Evolutionary conservation across 2,329 filamentous ascomycete genomes (phyloP).

Genomic region (Clarireedia monteithiana): DNA sequence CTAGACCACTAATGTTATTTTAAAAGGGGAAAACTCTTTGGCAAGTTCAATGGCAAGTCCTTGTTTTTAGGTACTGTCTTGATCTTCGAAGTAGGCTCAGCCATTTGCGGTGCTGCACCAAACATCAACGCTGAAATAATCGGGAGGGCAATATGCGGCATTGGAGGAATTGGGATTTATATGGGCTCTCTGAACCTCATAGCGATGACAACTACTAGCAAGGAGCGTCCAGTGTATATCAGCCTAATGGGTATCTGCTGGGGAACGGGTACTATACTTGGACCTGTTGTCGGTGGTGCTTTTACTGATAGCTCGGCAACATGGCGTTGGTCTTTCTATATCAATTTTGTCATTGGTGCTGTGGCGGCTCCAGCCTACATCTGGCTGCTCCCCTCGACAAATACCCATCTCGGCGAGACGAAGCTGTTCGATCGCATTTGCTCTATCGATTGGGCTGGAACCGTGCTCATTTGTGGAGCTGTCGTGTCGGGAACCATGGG

Average conservation of each 20-base stretch:
- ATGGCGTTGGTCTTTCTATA: conserved; percentile 29
- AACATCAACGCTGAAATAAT: conserved; percentile 35
- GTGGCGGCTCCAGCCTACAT: conserved; percentile 10
- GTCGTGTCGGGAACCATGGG: conserved; percentile 30
- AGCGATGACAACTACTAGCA: background rate
- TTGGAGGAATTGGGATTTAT: conserved; percentile 36
- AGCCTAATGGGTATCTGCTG: conserved; percentile 7
- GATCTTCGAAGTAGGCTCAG: conserved; percentile 20
- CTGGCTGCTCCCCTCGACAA: conserved; percentile 7
- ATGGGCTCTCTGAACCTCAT: conserved; percentile 24
- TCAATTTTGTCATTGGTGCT: conserved; percentile 29
- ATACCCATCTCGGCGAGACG: background rate
- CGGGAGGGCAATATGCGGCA: conserved; percentile 35
- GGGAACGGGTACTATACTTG: conserved; percentile 13
- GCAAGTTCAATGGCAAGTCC: conserved; percentile 19
- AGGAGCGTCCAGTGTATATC: conserved; percentile 11
- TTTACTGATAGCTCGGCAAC: conserved; percentile 20
- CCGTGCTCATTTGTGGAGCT: conserved; percentile 28
- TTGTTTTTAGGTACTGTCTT: conserved; percentile 15
- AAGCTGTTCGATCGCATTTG: background rate
- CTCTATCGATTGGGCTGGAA: conserved; percentile 19
- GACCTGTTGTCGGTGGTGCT: conserved; percentile 23
- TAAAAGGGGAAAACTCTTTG: conserved; percentile 11
- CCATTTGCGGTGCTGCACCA: conserved; percentile 25
- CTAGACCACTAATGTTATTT: conserved; percentile 2